These are phyloP conservation scores for Linum trigynum DNA, from an alignment of 345 rosid genomes.

Conservation along the genomic window DNA sequence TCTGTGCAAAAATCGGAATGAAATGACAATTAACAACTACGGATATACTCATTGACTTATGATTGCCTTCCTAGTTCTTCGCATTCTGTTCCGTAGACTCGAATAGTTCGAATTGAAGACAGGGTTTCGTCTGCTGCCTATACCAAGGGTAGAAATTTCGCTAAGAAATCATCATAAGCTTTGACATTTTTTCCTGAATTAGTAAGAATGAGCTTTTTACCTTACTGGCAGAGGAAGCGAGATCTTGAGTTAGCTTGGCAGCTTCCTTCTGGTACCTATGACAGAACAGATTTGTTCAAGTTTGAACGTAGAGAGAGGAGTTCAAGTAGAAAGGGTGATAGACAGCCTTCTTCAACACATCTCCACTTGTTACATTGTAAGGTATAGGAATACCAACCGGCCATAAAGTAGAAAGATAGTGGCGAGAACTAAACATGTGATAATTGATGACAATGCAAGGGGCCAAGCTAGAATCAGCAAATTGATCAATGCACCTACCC, in stretches of 20 bases:
- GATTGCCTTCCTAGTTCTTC: conserved; percentile 43
- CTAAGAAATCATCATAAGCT: conserved; percentile 4
- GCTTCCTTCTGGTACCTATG: conserved; percentile 45
- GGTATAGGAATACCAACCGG: conserved; percentile 24
- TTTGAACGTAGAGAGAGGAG: background rate
- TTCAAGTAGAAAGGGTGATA: background rate
- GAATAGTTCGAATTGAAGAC: conserved; percentile 35
- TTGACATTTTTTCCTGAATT: background rate
- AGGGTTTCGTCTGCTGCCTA: conserved; percentile 47
- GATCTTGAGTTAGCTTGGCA: conserved; percentile 42
- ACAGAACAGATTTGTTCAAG: conserved; percentile 8
- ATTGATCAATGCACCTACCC: conserved; percentile 44
- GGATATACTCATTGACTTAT: conserved; percentile 11
- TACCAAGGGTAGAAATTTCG: conserved; percentile 6
- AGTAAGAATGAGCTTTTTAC: conserved; percentile 20
- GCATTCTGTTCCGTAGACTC: conserved; percentile 37
- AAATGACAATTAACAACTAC: conserved; percentile 6
- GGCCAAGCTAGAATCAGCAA: conserved; percentile 48
- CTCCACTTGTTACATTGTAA: background rate
- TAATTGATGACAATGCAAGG: conserved; percentile 38
- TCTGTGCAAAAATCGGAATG: background rate
- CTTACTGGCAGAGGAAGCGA: conserved; percentile 34
- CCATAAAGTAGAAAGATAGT: conserved; percentile 34
- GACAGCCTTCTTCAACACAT: background rate
- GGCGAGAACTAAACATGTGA: conserved; percentile 32